Evolutionary conservation across 1,139 yeast species (phyloP), one percentile per base, ranked within the genome.

Genomic region (Geotrichum carabidarum): DNA sequence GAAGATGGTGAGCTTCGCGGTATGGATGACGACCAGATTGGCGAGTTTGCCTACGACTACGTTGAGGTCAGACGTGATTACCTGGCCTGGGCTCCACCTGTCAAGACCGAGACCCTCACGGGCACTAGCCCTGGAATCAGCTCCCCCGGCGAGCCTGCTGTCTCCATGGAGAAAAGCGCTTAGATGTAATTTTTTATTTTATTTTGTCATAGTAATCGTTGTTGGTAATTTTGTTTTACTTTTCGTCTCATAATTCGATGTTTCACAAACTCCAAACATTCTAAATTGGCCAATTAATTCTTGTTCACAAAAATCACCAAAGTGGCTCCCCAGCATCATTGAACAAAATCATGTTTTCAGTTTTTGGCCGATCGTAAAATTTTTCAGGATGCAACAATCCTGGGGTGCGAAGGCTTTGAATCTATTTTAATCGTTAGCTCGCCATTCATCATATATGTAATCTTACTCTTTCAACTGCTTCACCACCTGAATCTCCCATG

Each of bases 31-130:
- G 96, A 89, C 71, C 97, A 93, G 74, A 88, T 93, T 63, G 99
- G 99, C 53, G 98, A 93, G 71, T 93, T 93, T 73, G 99, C 99
- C 22, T 93, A 91, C 70, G 98, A 93, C 72, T 93, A 90, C 68
- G 97, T 93, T 57, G 99, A 93, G 74, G 95, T 91, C 18, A 81
- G 98, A 72, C 82, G 98, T 70, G 96, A 91, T 72, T 91, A 86
- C 72, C 79, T 86, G 66, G 87, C 89, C 62, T 87, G 84, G 83
- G 58, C 67, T 18, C 68, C 73, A 2, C 73, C 74, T 6, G 53
- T 58, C 30, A 44, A 53, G 43, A 35, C 46, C 17, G 15, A 27
- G 14, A 31, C 43, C 37, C 36, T 46, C 31, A 41, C 56, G n/a
- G 52, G 49, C 2, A 38, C 53, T 1, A 12, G 48, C 11, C 50